A percentile compares a stretch with the other conserved stretches of the same genome.
These are phyloP conservation scores for apple (Malus domestica) DNA, from an alignment of 306 rosid genomes.

Conservation along the genomic window ASM211411v1 NC_041803.1:20033001-20033500, in stretches of 20 bases:
- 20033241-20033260: background rate
- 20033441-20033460: constrained; percentile 92
- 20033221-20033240: background rate
- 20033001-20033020: constrained; percentile 43
- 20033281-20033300: background rate
- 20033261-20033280: background rate
- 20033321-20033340: background rate
- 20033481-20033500: constrained; percentile 74
- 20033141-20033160: constrained; percentile 95
- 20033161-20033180: constrained; percentile 94
- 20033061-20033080: background rate
- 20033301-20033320: background rate
- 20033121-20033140: constrained; percentile 98
- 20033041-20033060: constrained; percentile 1
- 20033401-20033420: constrained; percentile 82
- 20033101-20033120: constrained; percentile 86
- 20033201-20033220: constrained; percentile 57
- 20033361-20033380: background rate
- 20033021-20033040: constrained; percentile 2
- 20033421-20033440: constrained; percentile 91
- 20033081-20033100: constrained; percentile 56
- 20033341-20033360: background rate
- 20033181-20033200: constrained; percentile 92
- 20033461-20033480: constrained; percentile 87
- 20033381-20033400: constrained; percentile 92